Conservation (phyloP, 352 stramenopile genomes). For the Globisporangium perplexum region DNA sequence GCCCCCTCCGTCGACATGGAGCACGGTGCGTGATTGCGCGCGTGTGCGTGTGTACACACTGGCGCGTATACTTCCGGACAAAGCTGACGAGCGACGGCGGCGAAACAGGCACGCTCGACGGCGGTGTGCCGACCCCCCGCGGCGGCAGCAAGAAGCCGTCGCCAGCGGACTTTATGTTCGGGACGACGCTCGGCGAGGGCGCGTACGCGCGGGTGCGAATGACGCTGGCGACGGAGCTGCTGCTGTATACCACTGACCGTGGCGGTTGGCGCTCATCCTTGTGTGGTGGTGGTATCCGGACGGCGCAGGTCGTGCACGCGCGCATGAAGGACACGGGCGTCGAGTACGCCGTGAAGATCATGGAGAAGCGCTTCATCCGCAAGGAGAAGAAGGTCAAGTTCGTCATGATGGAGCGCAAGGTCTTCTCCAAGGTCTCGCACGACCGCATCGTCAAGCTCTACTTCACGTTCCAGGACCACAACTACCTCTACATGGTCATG, state of each 20-base stretch:
- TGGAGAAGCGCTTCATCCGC: conserved; percentile 89
- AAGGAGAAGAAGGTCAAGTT: conserved; percentile 91
- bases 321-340: conserved; percentile 85
- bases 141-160: conserved; percentile 67
- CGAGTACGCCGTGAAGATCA: conserved; percentile 90
- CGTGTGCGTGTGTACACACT: neutral
- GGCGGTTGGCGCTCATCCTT: neutral
- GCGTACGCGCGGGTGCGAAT: conserved; percentile 77
- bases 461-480: conserved; percentile 88
- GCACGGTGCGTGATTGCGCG: neutral
- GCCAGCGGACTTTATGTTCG: conserved; percentile 88
- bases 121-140: conserved; percentile 22
- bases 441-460: conserved; percentile 89
- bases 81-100: neutral
- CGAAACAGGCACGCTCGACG: conserved; percentile 29
- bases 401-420: conserved; percentile 89
- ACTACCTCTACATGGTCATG: conserved; percentile 90
- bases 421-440: conserved; percentile 86
- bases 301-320: conserved; percentile 64
- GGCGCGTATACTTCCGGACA: neutral
- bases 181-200: conserved; percentile 80
- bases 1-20: neutral
- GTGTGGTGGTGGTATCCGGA: neutral
- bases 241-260: neutral
- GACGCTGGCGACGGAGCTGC: conserved; percentile 8